Conservation (phyloP, 768 basidiomycete species). For the Russula dissimulans region DNA sequence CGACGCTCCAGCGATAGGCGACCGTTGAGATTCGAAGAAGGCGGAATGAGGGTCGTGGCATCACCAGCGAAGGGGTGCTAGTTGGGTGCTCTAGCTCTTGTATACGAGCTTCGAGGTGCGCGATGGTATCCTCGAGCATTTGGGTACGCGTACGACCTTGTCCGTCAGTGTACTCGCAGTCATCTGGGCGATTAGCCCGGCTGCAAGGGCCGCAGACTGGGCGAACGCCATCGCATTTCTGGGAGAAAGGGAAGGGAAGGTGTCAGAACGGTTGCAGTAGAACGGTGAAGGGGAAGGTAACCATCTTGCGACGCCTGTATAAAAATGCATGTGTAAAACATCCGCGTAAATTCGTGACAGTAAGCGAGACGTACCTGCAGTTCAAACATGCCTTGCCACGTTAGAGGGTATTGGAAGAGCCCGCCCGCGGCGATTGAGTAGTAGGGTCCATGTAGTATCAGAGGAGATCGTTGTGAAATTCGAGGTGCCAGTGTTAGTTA, state of each 20-base stretch:
- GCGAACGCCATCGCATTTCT: slow-evolving; percentile 60
- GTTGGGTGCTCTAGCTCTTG: slow-evolving; percentile 20
- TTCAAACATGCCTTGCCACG: slow-evolving; percentile 20
- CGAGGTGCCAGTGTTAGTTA: not conserved
- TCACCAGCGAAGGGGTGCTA: slow-evolving; percentile 4
- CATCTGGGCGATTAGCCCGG: slow-evolving; percentile 47
- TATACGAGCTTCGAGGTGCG: slow-evolving; percentile 45
- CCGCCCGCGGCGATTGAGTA: slow-evolving; percentile 1
- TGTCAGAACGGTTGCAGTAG: not conserved
- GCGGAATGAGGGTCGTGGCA: slow-evolving; percentile 18
- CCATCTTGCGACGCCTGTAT: slow-evolving; percentile 19
- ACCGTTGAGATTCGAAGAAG: slow-evolving; percentile 2
- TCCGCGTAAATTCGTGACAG: not conserved
- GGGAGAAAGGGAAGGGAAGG: not conserved
- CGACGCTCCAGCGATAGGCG: not conserved
- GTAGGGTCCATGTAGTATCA: slow-evolving; percentile 6
- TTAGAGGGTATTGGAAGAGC: slow-evolving; percentile 15
- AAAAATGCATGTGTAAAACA: not conserved
- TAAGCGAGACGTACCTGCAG: slow-evolving; percentile 13
- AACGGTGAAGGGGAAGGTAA: not conserved
- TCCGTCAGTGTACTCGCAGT: slow-evolving; percentile 64
- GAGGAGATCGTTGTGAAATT: not conserved
- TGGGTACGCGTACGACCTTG: slow-evolving; percentile 49
- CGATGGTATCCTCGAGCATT: slow-evolving; percentile 49
- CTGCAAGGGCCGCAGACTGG: slow-evolving; percentile 59